A percentile compares a stretch with the other conserved stretches of the same genome.
phyloP scores from a whole-genome alignment of 148 eudicot genomes.

The Chenopodium quinoa region DNA sequence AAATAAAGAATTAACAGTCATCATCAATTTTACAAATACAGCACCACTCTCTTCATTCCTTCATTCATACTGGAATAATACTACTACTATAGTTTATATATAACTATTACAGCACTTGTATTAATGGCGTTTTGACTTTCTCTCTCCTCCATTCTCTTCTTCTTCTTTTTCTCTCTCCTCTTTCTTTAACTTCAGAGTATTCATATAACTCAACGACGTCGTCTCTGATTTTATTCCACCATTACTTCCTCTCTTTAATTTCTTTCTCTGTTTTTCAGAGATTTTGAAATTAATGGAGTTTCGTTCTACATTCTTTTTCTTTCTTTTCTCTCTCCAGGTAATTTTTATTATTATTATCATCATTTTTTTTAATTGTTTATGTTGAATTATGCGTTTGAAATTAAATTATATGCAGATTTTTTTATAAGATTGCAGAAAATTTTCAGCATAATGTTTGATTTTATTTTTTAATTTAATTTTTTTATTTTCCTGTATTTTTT shows the following conservation, averaged over 20 bases:
- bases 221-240: background rate
- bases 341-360: background rate
- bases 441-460: background rate
- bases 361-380: too few relatives aligned
- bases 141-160: background rate
- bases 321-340: conserved; percentile 29
- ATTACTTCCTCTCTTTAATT: background rate
- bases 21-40: too few relatives aligned
- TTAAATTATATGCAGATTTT: too few relatives aligned
- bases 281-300: conserved; percentile 18
- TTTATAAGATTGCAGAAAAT: too few relatives aligned
- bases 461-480: too few relatives aligned
- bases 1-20: too few relatives aligned
- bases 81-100: too few relatives aligned
- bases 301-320: conserved; percentile 8
- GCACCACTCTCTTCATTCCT: too few relatives aligned
- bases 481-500: too few relatives aligned
- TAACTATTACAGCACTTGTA: background rate
- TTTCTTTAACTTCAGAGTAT: background rate
- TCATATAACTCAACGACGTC: background rate
- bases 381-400: background rate
- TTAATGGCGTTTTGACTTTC: conserved; percentile 22
- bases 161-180: background rate
- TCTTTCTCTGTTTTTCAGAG: conserved; percentile 3
- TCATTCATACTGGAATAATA: too few relatives aligned